Base-by-base conservation (phyloP, 768 basidiomycete genomes). In the Tubosaeta sp. region DNA sequence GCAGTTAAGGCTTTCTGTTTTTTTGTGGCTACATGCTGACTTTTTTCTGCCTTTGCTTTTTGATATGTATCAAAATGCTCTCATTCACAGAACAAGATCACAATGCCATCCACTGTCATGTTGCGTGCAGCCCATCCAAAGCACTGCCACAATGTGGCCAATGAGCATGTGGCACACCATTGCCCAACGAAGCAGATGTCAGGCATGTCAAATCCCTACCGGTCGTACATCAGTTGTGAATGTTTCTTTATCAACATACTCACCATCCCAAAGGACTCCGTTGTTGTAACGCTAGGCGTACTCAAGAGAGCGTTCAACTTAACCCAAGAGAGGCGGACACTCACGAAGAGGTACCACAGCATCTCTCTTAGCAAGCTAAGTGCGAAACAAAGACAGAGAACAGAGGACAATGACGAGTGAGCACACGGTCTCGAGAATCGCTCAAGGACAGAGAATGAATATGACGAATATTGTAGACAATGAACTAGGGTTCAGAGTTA, bases 181-280 rank as follows among this genome's bases (percentile, higher is more conserved):
- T 74, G 74, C 4, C 73, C 59, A 12, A 75, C 63, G 11, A 74
- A 47, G 12, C 54, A 31, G 14, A 76, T 69, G 46, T 68, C 64
- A 0, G 70, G 52, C 1, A 74, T 22, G 38, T 75, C 70, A 42
- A 76, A 60, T 3, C 73, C 72, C 74, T 74, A 43, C 6, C 2
- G 38, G 38, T 39, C 6, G 38, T 39, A 39, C 5, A 22, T 10
- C n/a, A n/a, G n/a, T n/a, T n/a, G n/a, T n/a, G n/a, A n/a, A n/a
- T n/a, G n/a, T n/a, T n/a, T n/a, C n/a, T n/a, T n/a, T 35, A 19
- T 39, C 11, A 13, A 13, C 19, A 10, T 22, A 7, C 64, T 51
- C 52, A 73, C 71, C 71, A 74, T 69, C 25, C 70, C 72, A 54
- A 71, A 72, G 39, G 69, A 61, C 37, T 73, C 72, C 0, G 70